phyloP scores from a whole-genome alignment of 176 grass and related monocot genomes.

The Juncus inflexus region DNA sequence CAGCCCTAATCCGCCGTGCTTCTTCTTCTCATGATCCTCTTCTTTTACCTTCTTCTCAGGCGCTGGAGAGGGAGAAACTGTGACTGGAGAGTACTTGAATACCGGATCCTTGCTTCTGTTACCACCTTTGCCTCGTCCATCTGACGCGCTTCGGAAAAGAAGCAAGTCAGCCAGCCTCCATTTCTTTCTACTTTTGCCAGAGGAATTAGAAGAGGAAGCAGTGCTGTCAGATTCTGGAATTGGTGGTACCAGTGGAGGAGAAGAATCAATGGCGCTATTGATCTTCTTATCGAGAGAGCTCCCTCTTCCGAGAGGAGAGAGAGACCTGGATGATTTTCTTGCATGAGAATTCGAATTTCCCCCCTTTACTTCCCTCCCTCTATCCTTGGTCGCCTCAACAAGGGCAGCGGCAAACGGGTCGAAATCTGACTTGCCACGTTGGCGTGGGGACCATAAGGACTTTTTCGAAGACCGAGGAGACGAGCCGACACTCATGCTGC shows the following conservation, averaged over 20 bases:
- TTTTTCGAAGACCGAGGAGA: constrained; percentile 51
- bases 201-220: constrained; percentile 13
- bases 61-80: constrained; percentile 25
- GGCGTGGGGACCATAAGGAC: constrained; percentile 47
- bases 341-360: constrained; percentile 12
- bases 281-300: constrained; percentile 14
- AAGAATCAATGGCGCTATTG: constrained; percentile 1
- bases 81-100: constrained; percentile 45
- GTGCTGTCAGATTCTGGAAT: not conserved
- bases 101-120: constrained; percentile 50
- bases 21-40: constrained; percentile 13
- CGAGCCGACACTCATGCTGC: constrained; percentile 38
- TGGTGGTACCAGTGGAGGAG: not conserved
- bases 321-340: constrained; percentile 33
- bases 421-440: constrained; percentile 32
- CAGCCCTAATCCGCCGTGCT: constrained; percentile 24
- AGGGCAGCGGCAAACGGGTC: constrained; percentile 79
- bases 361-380: constrained; percentile 13
- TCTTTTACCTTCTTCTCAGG: constrained; percentile 18
- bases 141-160: constrained; percentile 65
- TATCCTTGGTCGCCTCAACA: constrained; percentile 45
- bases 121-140: constrained; percentile 12
- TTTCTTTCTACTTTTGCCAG: constrained; percentile 45
- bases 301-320: constrained; percentile 41
- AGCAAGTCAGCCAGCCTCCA: constrained; percentile 82